These are phyloP conservation scores for Penicillium flavigenum DNA, from an alignment of 495 filamentous ascomycete species.

Conservation along the genomic window DNA sequence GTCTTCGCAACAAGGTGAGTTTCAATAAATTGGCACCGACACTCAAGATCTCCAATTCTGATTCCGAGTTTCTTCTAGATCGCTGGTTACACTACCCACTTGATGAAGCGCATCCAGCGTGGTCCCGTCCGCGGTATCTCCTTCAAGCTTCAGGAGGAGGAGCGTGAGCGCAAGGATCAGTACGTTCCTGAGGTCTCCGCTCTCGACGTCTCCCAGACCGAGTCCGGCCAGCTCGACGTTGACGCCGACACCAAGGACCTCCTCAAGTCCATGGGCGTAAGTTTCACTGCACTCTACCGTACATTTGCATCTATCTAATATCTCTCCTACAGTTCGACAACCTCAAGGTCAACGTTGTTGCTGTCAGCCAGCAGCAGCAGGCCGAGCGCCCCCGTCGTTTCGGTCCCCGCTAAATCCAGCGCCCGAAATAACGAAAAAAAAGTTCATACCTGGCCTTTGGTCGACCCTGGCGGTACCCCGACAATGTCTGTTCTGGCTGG, in stretches of 20 bases:
- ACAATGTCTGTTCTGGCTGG: constrained; percentile 28
- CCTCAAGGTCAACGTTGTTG: constrained; percentile 90
- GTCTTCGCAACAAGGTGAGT: constrained; percentile 93
- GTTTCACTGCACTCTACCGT: constrained; percentile 37
- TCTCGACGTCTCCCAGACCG: constrained; percentile 92
- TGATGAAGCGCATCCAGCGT: constrained; percentile 99
- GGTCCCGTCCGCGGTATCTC: constrained; percentile 99
- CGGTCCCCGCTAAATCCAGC: constrained; percentile 47
- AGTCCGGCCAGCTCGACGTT: constrained; percentile 90
- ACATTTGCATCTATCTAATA: constrained; percentile 9
- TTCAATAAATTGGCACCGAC: constrained; percentile 1
- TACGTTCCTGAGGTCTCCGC: constrained; percentile 98
- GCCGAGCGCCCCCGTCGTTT: constrained; percentile 71
- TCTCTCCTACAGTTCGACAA: constrained; percentile 76
- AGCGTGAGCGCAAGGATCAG: constrained; percentile 99
- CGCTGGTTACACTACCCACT: constrained; percentile 90
- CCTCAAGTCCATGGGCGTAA: constrained; percentile 95
- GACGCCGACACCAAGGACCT: constrained; percentile 97
- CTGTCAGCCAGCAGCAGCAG: constrained; percentile 84
- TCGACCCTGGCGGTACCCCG: constrained; percentile 35
- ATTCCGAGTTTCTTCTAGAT: constrained; percentile 56
- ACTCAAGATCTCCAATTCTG: constrained; percentile 3
- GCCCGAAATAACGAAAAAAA: constrained; percentile 28
- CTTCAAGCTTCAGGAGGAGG: constrained; percentile 99
- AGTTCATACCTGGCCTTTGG: constrained; percentile 35